phyloP scores from a whole-genome alignment of 805 yeast species.

The Barnettozyma californica region DNA sequence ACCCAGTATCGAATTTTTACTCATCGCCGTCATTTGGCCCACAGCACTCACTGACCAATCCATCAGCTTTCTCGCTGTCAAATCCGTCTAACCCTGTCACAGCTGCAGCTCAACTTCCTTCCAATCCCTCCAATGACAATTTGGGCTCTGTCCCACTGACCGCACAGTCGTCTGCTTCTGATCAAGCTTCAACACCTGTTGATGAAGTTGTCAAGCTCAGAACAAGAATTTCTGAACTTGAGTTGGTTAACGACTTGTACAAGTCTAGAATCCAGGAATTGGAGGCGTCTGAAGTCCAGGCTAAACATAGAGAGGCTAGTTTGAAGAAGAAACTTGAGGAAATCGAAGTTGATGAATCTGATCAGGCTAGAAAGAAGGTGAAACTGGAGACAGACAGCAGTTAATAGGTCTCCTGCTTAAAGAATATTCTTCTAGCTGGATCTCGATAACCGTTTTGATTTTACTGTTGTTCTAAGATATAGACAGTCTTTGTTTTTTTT shows the following conservation, averaged over 20 bases:
- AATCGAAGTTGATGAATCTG: constrained; percentile 8
- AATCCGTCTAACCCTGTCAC: constrained; percentile 3
- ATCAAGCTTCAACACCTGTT: constrained; percentile 3
- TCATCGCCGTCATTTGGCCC: constrained; percentile 45
- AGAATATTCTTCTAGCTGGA: background rate
- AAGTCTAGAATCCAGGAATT: constrained; percentile 77
- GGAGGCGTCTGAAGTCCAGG: constrained; percentile 35
- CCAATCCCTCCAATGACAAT: background rate
- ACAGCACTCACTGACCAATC: constrained; percentile 29
- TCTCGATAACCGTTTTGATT: background rate
- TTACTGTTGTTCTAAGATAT: background rate
- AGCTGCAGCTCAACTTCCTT: constrained; percentile 1
- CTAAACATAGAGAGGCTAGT: constrained; percentile 12
- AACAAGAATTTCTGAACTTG: constrained; percentile 82
- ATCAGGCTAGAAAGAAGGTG: constrained; percentile 14
- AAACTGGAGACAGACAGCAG: constrained; percentile 13
- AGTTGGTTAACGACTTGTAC: constrained; percentile 84
- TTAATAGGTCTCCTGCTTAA: too few species aligned
- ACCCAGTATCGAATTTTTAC: constrained; percentile 20
- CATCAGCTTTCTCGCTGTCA: constrained; percentile 22
- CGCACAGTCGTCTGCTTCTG: background rate
- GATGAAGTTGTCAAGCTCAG: constrained; percentile 42
- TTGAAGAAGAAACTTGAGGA: constrained; percentile 10
- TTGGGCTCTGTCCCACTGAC: background rate
- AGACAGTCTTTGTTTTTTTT: background rate